Percentiles rank a stretch among this genome's conserved stretches.
Evolutionary conservation across 768 basidiomycete species (phyloP).

Genomic region (Strobilomyces confusus): DNA sequence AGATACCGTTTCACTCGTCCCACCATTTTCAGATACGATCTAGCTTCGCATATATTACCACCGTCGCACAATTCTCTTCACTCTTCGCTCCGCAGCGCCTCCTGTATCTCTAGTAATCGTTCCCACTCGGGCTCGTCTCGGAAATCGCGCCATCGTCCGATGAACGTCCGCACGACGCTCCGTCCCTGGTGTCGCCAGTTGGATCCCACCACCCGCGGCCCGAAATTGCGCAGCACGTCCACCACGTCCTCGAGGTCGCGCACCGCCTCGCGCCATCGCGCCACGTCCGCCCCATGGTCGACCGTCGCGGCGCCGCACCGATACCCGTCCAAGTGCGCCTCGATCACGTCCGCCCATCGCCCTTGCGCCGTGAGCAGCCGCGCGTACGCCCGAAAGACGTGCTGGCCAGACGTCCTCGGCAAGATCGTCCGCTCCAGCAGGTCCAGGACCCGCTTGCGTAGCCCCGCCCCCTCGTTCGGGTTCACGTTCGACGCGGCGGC

Average conservation of each 20-base stretch:
- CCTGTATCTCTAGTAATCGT: slow-evolving; percentile 55
- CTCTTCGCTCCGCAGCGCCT: slow-evolving; percentile 21
- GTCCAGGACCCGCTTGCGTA: slow-evolving; percentile 61
- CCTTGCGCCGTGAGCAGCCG: slow-evolving; percentile 72
- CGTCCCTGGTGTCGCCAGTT: slow-evolving; percentile 87
- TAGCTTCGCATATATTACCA: slow-evolving; percentile 13
- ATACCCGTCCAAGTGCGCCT: slow-evolving; percentile 84
- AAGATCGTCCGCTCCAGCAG: slow-evolving; percentile 79
- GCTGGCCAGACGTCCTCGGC: slow-evolving; percentile 71
- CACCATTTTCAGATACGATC: slow-evolving; percentile 5
- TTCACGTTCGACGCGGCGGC: slow-evolving; percentile 34
- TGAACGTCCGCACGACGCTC: slow-evolving; percentile 84
- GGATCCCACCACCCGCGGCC: slow-evolving; percentile 54
- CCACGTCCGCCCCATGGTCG: slow-evolving; percentile 62
- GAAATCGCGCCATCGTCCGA: slow-evolving; percentile 82
- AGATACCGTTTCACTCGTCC: neutral
- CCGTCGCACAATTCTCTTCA: slow-evolving; percentile 4
- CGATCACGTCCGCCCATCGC: slow-evolving; percentile 72
- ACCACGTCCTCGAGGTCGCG: slow-evolving; percentile 80
- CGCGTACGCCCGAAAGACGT: slow-evolving; percentile 82
- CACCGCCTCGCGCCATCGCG: slow-evolving; percentile 71
- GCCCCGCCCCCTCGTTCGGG: slow-evolving; percentile 63
- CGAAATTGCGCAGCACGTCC: slow-evolving; percentile 78
- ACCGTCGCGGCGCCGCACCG: slow-evolving; percentile 62
- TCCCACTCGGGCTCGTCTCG: slow-evolving; percentile 88